These are phyloP conservation scores for Sclerotiophoma versabilis DNA, from an alignment of 2,329 filamentous ascomycete genomes.

Conservation along the genomic window DNA sequence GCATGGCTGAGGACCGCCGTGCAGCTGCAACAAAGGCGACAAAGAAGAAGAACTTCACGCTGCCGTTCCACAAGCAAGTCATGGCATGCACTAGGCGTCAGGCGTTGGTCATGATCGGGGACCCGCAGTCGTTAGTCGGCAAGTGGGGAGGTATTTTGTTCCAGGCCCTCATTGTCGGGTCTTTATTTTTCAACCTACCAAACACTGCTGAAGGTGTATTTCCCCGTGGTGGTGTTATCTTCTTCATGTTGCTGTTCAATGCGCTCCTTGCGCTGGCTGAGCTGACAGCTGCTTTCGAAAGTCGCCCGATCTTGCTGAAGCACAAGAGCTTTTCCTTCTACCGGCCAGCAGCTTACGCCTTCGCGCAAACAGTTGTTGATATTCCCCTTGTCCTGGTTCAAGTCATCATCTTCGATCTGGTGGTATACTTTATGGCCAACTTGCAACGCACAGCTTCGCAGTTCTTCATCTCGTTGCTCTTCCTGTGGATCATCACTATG, in stretches of 20 bases:
- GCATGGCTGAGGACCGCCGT: conserved; percentile 40
- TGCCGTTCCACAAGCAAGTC: conserved; percentile 51
- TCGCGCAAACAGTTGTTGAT: conserved; percentile 65
- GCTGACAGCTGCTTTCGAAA: conserved; percentile 66
- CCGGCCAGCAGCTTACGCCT: conserved; percentile 65
- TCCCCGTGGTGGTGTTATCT: conserved; percentile 66
- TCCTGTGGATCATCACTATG: conserved; percentile 66
- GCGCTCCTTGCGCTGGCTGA: conserved; percentile 67
- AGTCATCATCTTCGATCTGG: conserved; percentile 64
- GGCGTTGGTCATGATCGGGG: conserved; percentile 62
- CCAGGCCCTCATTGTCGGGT: conserved; percentile 51
- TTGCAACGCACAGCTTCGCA: conserved; percentile 64
- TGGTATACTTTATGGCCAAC: conserved; percentile 69
- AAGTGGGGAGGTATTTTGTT: conserved; percentile 55
- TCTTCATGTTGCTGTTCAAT: conserved; percentile 70
- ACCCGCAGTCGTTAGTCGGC: conserved; percentile 56
- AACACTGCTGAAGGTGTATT: conserved; percentile 63
- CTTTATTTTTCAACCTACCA: conserved; percentile 62
- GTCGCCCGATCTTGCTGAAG: conserved; percentile 71
- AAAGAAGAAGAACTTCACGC: conserved; percentile 52
- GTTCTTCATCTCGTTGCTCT: conserved; percentile 67
- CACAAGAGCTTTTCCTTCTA: conserved; percentile 76
- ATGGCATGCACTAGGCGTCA: conserved; percentile 50
- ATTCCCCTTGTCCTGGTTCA: conserved; percentile 65
- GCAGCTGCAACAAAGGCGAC: conserved; percentile 45